Evolutionary conservation across 2,329 filamentous ascomycete species (phyloP), one percentile per base, ranked within the genome.

Genomic region (Sporothrix brasiliensis): DNA sequence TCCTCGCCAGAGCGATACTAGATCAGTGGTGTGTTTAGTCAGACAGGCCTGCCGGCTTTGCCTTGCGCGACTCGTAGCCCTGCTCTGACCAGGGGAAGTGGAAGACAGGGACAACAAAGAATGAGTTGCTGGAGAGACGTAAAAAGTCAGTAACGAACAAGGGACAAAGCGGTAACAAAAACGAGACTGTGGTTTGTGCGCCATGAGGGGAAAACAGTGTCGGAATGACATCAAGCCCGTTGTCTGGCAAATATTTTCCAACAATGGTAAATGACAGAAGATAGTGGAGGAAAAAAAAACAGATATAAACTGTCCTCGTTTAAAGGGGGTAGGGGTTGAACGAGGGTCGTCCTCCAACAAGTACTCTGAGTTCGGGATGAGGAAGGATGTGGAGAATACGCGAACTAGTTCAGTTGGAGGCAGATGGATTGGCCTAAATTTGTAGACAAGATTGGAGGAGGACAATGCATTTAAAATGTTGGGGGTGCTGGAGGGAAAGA

Each of bases 71-170:
- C 79, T 88, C 85, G 73, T 86, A 87, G 68, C 88, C 91, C 82
- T 91, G 91, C 76, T 91, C 90, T 50, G 92, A 94, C 94, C 94
- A 97, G 69, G 94, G 94, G 86, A 97, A 96, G 85, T 97, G 93
- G 76, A 91, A 90, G 73, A 97, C 93, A 67, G 94, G 94, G 73
- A 97, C 88, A 80, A 95, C 86, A 85, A 97, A 95, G 89, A 97
- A 97, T 39, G 87, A 89, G 82, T 90, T 90, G 84, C 92, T 95
- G 77, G 67, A 52, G 58, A 19, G 49, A 14, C 44, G 56, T 30
- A 16, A 34, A 41, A 13, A 14, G 53, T 60, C 47, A 69, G 44
- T 19, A 47, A 52, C 24, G 39, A 27, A 47, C 4, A 56, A 67
- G 6, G 16, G 3, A 21, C 5, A 10, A 34, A 50, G 11, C 5